Evolutionary conservation across 176 grass and related monocot species (phyloP).

Genomic region (Oropetium thomaeum): DNA sequence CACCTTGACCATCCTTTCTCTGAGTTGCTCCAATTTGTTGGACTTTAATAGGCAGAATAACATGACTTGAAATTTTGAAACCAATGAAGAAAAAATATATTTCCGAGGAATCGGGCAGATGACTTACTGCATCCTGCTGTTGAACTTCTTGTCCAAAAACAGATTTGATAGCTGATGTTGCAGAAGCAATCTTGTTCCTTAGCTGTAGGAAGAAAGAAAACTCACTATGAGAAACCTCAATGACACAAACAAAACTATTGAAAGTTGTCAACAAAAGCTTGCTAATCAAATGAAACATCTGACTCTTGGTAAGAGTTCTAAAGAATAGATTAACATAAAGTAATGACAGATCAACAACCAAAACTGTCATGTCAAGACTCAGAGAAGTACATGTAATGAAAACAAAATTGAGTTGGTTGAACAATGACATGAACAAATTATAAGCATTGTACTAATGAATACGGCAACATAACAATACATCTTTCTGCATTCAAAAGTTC

Average conservation of each 20-base stretch:
- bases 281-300: not conserved
- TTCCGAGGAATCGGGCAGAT: constrained; percentile 11
- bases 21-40: constrained; percentile 84
- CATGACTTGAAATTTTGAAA: constrained; percentile 8
- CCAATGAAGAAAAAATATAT: constrained; percentile 22
- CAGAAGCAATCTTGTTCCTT: constrained; percentile 77
- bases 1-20: constrained; percentile 92
- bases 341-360: not conserved
- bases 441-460: constrained; percentile 14
- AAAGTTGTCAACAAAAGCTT: not conserved
- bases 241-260: not conserved
- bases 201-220: constrained; percentile 41
- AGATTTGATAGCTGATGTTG: constrained; percentile 98
- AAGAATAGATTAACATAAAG: not conserved
- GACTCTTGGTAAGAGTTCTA: not conserved
- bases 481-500: not conserved
- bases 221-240: constrained; percentile 1
- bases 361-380: not conserved
- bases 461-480: not conserved
- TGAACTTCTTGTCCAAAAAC: constrained; percentile 85
- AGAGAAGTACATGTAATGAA: not conserved
- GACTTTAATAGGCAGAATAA: constrained; percentile 37
- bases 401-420: not conserved
- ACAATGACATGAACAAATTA: not conserved
- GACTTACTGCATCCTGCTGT: constrained; percentile 73